Base-by-base conservation (phyloP, 352 stramenopile genomes). In the Globisporangium alternatum region DNA sequence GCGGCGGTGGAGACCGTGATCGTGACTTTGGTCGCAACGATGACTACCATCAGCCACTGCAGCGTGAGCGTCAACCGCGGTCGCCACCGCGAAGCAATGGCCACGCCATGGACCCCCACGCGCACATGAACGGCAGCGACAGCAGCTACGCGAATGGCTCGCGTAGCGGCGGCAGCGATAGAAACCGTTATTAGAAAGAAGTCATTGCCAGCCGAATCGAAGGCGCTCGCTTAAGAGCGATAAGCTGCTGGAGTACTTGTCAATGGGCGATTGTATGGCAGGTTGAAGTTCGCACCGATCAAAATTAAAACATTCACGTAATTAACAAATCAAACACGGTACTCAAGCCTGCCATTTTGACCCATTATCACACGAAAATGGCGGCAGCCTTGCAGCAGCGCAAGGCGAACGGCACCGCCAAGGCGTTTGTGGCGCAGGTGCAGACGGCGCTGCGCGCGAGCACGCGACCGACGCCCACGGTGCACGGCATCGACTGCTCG, bases 361-460 rank as follows among this genome's bases (percentile, higher is more conserved):
- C 10, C 33, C n/a, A 48, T 35, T 44, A 39, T 25, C 22, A 60
- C 39, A 41, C 37, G 25, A 28, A 47, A 19, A 47, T 62, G 31
- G 21, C 22, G 33, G 41, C 62, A 21, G 21, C 21, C 19, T 37
- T 43, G 19, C 39, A 35, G 54, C 33, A 57, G 57, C 63, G 47
- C 35, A 68, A 60, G 31, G 44, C 63, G 25, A 69, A 55, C 8
- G 25, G 56, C 48, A 92, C 81, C 1, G 78, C 60, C 51, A 92
- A 92, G 63, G 78, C 74, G 30, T 92, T 90, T 66, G 62, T 79
- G 58, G 61, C 45, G 52, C 83, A 92, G 68, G 70, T 92, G 62
- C 72, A 82, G 59, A 58, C 60, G 7, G 77, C 81, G 25, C 56
- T 82, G 66, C 70, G 69, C 30, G 49, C 60, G 45, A 75, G 77